phyloP scores from a whole-genome alignment of 306 rosid species.

The Quercus glauca region DNA sequence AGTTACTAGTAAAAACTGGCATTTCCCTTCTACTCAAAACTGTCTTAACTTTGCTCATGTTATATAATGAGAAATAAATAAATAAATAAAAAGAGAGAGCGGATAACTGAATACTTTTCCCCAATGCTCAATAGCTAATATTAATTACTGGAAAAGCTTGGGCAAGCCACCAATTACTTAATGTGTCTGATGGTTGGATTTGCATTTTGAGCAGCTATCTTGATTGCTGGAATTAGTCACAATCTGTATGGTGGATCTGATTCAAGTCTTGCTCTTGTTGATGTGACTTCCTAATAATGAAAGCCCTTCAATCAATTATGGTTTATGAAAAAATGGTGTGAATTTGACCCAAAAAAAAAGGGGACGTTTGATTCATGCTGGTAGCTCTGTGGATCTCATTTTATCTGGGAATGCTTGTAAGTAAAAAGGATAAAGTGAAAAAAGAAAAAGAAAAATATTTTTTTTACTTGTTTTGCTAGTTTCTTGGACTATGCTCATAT shows the following conservation, averaged over 20 bases:
- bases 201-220: constrained; percentile 1
- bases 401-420: background rate
- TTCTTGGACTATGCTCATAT: background rate
- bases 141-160: background rate
- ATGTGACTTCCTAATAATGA: background rate
- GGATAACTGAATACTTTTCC: background rate
- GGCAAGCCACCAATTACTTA: background rate
- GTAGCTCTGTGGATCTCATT: background rate
- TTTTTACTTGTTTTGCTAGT: background rate
- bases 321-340: background rate
- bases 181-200: background rate
- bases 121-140: background rate
- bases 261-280: background rate
- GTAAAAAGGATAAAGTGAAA: background rate
- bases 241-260: background rate
- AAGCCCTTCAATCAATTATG: background rate
- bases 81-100: background rate
- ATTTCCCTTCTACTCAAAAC: background rate
- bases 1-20: constrained; percentile 1
- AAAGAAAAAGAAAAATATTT: background rate
- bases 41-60: background rate
- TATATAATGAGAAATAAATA: background rate
- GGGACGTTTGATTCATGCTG: background rate
- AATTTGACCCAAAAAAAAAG: background rate
- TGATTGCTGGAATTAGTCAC: background rate